These are phyloP conservation scores for Hylodesmum podocarpum DNA, from an alignment of 306 rosid species.

Conservation along the genomic window DNA sequence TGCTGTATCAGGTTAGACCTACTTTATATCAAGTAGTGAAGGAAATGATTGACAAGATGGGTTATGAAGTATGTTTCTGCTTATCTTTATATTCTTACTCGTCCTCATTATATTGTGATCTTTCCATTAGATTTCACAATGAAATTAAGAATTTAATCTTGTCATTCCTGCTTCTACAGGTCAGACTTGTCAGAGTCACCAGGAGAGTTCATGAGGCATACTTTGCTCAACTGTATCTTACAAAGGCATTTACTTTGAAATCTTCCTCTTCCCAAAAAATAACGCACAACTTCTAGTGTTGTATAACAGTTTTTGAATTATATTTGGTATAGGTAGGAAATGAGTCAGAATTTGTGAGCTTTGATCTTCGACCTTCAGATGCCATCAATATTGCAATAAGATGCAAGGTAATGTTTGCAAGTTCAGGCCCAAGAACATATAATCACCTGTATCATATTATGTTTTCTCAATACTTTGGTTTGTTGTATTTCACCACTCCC, in stretches of 20 bases:
- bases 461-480: constrained; percentile 7
- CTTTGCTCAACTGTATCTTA: constrained; percentile 89
- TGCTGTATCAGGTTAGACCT: constrained; percentile 81
- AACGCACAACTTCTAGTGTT: not conserved
- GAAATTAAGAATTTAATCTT: constrained; percentile 25
- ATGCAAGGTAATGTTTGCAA: constrained; percentile 72
- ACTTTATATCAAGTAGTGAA: constrained; percentile 90
- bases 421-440: not conserved
- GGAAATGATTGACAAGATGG: constrained; percentile 96
- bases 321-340: constrained; percentile 62
- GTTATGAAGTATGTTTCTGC: constrained; percentile 70
- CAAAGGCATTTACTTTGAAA: constrained; percentile 57
- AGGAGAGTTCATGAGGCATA: constrained; percentile 97
- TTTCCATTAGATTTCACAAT: not conserved
- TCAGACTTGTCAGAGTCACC: constrained; percentile 82
- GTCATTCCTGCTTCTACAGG: constrained; percentile 52
- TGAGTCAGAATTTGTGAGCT: constrained; percentile 69
- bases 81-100: constrained; percentile 1
- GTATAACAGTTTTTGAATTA: constrained; percentile 11
- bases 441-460: constrained; percentile 1
- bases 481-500: not conserved
- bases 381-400: constrained; percentile 96
- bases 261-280: not conserved
- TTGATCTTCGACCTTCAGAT: constrained; percentile 98
- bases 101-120: constrained; percentile 17